Evolutionary conservation across 1,139 yeast species (phyloP).

Genomic region (Pichia kudriavzevii): DNA sequence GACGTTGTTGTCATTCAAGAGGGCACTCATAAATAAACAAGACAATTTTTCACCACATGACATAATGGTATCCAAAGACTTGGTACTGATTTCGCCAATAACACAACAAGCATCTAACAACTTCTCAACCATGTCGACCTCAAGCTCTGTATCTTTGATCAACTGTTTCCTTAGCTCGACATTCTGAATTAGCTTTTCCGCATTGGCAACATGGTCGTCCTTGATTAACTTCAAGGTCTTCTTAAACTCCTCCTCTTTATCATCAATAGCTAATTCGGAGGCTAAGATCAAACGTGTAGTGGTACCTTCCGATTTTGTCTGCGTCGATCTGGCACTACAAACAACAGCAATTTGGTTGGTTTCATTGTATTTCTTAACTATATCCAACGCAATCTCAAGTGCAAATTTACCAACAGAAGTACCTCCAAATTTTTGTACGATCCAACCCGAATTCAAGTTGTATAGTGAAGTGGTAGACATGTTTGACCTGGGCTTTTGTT

Average conservation of each 20-base stretch:
- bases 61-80: constrained; percentile 86
- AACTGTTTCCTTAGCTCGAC: constrained; percentile 40
- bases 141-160: constrained; percentile 50
- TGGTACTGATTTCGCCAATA: constrained; percentile 83
- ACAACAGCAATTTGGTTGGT: constrained; percentile 83
- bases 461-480: constrained; percentile 22
- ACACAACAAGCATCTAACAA: constrained; percentile 80
- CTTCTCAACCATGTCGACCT: constrained; percentile 60
- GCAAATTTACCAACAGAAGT: constrained; percentile 97
- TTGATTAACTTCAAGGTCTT: constrained; percentile 54
- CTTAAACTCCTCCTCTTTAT: constrained; percentile 40
- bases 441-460: constrained; percentile 47
- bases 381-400: constrained; percentile 72
- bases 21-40: constrained; percentile 79
- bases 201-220: constrained; percentile 72
- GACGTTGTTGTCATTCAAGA: constrained; percentile 75
- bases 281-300: constrained; percentile 76
- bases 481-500: not conserved
- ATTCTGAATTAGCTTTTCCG: constrained; percentile 46
- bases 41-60: constrained; percentile 90
- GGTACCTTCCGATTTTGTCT: constrained; percentile 90
- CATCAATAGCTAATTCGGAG: constrained; percentile 67
- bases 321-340: constrained; percentile 89
- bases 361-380: constrained; percentile 58
- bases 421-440: constrained; percentile 94